A percentile compares a stretch with the other conserved stretches of the same genome.
Evolutionary conservation across 371 early-diverging fungal species (phyloP).

Genomic region (Umbelopsis sp.): DNA sequence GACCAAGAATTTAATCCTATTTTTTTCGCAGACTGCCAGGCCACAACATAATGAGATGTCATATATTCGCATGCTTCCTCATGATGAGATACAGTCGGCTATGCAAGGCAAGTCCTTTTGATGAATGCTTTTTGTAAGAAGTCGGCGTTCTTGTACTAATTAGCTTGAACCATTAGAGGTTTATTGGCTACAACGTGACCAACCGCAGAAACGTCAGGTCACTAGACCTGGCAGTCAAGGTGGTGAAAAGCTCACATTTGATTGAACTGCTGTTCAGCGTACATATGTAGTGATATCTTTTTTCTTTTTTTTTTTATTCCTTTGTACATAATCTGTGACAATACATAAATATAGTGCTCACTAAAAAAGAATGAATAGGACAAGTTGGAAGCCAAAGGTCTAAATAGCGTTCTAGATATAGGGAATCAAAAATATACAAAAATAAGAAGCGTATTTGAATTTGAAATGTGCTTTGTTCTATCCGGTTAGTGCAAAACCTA

Average conservation of each 20-base stretch:
- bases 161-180: background rate
- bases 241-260: conserved; percentile 8
- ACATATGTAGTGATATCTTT: no score
- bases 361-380: background rate
- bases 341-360: background rate
- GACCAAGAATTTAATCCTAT: no score
- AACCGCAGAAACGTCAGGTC: background rate
- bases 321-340: background rate
- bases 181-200: conserved; percentile 1
- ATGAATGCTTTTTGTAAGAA: background rate
- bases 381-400: background rate
- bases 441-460: background rate
- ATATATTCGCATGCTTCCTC: conserved; percentile 10
- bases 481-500: conserved; percentile 20
- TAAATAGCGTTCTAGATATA: conserved; percentile 1
- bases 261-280: background rate
- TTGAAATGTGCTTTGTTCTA: background rate
- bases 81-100: background rate
- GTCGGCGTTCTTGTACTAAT: background rate
- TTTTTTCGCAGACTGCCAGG: background rate
- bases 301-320: no score
- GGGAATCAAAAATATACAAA: background rate
- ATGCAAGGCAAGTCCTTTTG: conserved; percentile 3
- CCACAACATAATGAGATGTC: conserved; percentile 13
- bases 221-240: conserved; percentile 8